phyloP scores from a whole-genome alignment of 2,329 filamentous ascomycete genomes.

The Beauveria caledonica region DNA sequence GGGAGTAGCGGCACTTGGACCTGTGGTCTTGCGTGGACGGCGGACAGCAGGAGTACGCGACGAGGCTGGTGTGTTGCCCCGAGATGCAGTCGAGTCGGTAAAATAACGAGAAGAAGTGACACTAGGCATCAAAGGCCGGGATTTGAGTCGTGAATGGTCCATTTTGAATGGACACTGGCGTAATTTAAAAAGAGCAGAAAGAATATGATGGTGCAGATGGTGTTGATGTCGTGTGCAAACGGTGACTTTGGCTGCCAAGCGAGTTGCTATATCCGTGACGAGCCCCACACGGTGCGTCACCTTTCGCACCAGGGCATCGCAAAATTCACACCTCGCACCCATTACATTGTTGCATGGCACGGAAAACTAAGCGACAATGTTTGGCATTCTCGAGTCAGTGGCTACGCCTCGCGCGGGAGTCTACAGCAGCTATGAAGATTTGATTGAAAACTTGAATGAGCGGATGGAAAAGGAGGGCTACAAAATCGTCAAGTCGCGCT shows the following conservation, averaged over 20 bases:
- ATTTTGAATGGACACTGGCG: not conserved
- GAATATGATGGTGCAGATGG: not conserved
- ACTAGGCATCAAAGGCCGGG: not conserved
- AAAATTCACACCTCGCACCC: not conserved
- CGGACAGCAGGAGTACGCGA: not conserved
- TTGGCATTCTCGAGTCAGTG: slow-evolving; percentile 34
- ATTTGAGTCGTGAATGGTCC: not conserved
- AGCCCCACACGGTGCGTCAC: not conserved
- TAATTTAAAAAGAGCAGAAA: not conserved
- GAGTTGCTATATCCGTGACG: no score
- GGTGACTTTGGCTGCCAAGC: not conserved
- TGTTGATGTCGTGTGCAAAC: not conserved
- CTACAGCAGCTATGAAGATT: slow-evolving; percentile 33
- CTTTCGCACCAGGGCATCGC: not conserved
- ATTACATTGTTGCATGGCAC: slow-evolving; percentile 20
- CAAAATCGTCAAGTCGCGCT: slow-evolving; percentile 37
- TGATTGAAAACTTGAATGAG: slow-evolving; percentile 31
- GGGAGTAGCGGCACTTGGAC: not conserved
- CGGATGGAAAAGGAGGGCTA: slow-evolving; percentile 37
- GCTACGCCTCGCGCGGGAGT: slow-evolving; percentile 28
- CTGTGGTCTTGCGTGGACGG: not conserved
- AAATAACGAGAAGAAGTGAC: not conserved
- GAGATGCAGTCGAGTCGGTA: not conserved
- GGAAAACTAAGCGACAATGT: slow-evolving; percentile 27
- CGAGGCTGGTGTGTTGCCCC: not conserved